Conservation (phyloP, 208 protist species). For the Jaenimonas drosophilae region DNA sequence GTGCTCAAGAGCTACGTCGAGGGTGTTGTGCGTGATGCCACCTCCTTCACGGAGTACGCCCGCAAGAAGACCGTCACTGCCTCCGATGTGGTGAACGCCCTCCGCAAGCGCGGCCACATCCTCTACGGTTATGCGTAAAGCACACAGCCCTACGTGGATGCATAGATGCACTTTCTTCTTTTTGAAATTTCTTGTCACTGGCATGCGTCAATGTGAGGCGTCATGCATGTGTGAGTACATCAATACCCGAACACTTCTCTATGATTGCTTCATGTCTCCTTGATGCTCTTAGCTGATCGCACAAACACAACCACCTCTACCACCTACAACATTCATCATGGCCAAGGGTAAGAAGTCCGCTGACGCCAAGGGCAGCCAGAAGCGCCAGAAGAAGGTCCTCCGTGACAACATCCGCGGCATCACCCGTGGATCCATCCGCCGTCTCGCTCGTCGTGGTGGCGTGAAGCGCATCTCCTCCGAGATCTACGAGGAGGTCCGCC, state of each 20-base stretch:
- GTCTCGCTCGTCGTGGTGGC: constrained; percentile 60
- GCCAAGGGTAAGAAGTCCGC: constrained; percentile 18
- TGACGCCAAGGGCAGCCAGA: constrained; percentile 14
- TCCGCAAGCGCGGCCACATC: constrained; percentile 44
- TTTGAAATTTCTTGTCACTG: too few relatives aligned
- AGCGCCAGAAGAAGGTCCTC: constrained; percentile 38
- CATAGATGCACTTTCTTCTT: too few relatives aligned
- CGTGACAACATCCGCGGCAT: constrained; percentile 40
- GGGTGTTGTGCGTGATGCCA: too few relatives aligned
- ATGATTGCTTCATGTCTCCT: too few relatives aligned
- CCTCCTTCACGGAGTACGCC: constrained; percentile 26
- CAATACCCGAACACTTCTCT: too few relatives aligned
- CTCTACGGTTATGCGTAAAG: constrained; percentile 64
- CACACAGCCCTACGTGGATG: too few relatives aligned
- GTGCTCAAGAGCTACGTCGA: too few relatives aligned
- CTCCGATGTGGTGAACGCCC: constrained; percentile 46
- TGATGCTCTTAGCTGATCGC: too few relatives aligned
- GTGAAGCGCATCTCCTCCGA: constrained; percentile 51
- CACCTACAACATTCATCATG: too few relatives aligned
- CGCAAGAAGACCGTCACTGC: constrained; percentile 45
- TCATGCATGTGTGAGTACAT: too few relatives aligned
- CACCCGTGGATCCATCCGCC: constrained; percentile 41
- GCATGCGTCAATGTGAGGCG: too few relatives aligned
- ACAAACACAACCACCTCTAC: too few relatives aligned
- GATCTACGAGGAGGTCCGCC: constrained; percentile 22